A percentile compares a stretch with the other conserved stretches of the same genome.
These are phyloP conservation scores for Aeminium ludgeri DNA, from an alignment of 495 filamentous ascomycete genomes.

Conservation along the genomic window DNA sequence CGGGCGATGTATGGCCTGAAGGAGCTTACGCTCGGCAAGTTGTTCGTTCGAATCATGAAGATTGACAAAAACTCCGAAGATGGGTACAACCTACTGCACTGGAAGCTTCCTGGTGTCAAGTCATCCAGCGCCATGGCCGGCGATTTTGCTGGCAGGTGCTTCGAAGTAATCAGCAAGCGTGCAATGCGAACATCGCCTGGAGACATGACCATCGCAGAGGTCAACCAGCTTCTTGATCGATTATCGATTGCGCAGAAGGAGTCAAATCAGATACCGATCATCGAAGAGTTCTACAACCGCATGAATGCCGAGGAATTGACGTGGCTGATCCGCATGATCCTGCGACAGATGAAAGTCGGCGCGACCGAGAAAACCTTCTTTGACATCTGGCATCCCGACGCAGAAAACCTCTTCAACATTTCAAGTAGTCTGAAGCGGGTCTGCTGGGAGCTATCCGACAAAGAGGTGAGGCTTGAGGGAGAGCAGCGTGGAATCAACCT, in stretches of 20 bases:
- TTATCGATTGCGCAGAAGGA: slow-evolving; percentile 62
- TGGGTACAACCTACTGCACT: slow-evolving; percentile 68
- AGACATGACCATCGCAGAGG: slow-evolving; percentile 67
- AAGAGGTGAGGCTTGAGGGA: slow-evolving; percentile 51
- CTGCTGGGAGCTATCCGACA: slow-evolving; percentile 87
- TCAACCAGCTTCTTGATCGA: slow-evolving; percentile 72
- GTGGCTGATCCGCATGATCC: slow-evolving; percentile 88
- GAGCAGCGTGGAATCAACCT: slow-evolving; percentile 58
- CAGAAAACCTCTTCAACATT: slow-evolving; percentile 74
- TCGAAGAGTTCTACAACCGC: slow-evolving; percentile 63
- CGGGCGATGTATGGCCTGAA: slow-evolving; percentile 90
- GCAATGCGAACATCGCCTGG: slow-evolving; percentile 59
- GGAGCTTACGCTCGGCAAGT: slow-evolving; percentile 73
- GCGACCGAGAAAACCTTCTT: slow-evolving; percentile 88
- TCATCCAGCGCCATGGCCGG: slow-evolving; percentile 51
- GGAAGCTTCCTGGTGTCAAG: slow-evolving; percentile 71
- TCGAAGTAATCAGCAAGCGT: slow-evolving; percentile 70
- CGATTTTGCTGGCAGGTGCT: slow-evolving; percentile 81
- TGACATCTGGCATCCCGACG: slow-evolving; percentile 85
- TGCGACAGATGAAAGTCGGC: slow-evolving; percentile 96
- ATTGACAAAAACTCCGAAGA: slow-evolving; percentile 87
- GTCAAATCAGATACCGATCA: slow-evolving; percentile 61
- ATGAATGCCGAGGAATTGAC: slow-evolving; percentile 90
- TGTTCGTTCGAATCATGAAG: slow-evolving; percentile 80
- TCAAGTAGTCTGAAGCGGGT: slow-evolving; percentile 80